Conservation (phyloP, 2,329 filamentous ascomycete species). For the Lecanoromycetidae sp. region DNA sequence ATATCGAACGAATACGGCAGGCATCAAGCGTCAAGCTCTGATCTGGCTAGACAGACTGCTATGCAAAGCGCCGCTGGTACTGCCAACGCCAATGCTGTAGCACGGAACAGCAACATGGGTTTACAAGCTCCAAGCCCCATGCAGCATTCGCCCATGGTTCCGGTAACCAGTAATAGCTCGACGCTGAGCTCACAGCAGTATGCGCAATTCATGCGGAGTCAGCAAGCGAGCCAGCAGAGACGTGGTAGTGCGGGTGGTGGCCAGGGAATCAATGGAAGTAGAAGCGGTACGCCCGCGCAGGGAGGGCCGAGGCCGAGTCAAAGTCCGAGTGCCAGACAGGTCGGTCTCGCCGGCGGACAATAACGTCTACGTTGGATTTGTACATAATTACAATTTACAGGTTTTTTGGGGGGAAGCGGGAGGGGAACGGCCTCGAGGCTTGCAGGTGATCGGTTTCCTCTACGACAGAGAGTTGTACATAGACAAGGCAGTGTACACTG, state of each 20-base stretch:
- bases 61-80: constrained; percentile 20
- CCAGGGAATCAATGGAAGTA: constrained; percentile 12
- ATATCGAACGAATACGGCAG: constrained; percentile 27
- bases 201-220: constrained; percentile 42
- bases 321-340: constrained; percentile 32
- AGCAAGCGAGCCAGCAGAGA: constrained; percentile 35
- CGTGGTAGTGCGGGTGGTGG: constrained; percentile 20
- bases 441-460: too few species aligned
- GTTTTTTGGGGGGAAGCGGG: too few species aligned
- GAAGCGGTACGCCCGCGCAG: constrained; percentile 32
- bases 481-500: too few species aligned
- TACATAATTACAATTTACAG: too few species aligned
- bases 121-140: constrained; percentile 30
- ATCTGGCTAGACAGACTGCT: constrained; percentile 29
- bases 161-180: constrained; percentile 25
- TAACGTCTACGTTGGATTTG: constrained; percentile 6
- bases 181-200: constrained; percentile 39
- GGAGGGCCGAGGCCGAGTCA: constrained; percentile 28
- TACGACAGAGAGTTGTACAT: too few species aligned
- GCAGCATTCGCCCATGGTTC: constrained; percentile 25
- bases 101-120: constrained; percentile 31
- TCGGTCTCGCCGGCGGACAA: constrained; percentile 28
- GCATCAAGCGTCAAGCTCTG: too few species aligned
- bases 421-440: too few species aligned
- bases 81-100: constrained; percentile 33